phyloP scores from a whole-genome alignment of 441 rosid genomes.

The Croton laevigatus region DNA sequence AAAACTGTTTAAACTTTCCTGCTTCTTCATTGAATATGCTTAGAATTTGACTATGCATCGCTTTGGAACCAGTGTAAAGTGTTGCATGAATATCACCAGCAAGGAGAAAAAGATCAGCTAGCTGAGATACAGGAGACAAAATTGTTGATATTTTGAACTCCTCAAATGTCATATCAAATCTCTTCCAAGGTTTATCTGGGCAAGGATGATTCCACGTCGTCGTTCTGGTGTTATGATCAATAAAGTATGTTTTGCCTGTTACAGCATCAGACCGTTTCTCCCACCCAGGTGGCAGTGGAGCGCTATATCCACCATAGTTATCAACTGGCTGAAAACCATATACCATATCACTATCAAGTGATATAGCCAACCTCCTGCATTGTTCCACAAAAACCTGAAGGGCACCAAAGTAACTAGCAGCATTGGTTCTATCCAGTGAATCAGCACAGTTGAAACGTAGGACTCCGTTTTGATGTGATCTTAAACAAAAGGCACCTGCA shows the following conservation, averaged over 20 bases:
- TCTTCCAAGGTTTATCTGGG: constrained; percentile 98
- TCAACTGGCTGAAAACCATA: constrained; percentile 57
- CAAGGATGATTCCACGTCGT: constrained; percentile 98
- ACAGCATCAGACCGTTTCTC: constrained; percentile 90
- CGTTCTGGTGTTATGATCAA: constrained; percentile 92
- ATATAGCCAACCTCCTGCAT: constrained; percentile 79
- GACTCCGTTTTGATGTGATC: constrained; percentile 95
- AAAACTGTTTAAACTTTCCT: constrained; percentile 83
- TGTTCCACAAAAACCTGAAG: constrained; percentile 97
- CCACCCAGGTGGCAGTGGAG: constrained; percentile 98
- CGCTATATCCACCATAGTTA: constrained; percentile 61
- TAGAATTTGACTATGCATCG: constrained; percentile 99
- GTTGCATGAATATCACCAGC: constrained; percentile 98
- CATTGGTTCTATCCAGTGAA: constrained; percentile 97
- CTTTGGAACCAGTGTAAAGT: constrained; percentile 97
- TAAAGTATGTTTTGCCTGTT: constrained; percentile 80
- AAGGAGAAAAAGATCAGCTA: constrained; percentile 91
- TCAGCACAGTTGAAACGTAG: constrained; percentile 96
- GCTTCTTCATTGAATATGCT: constrained; percentile 93
- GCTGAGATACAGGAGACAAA: constrained; percentile 78
- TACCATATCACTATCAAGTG: constrained; percentile 81
- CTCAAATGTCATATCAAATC: constrained; percentile 90
- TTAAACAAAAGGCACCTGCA: constrained; percentile 88
- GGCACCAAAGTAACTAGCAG: constrained; percentile 93
- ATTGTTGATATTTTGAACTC: constrained; percentile 88